Base-by-base conservation (phyloP, 2,329 filamentous ascomycete species). In the Neurospora sp. region DNA sequence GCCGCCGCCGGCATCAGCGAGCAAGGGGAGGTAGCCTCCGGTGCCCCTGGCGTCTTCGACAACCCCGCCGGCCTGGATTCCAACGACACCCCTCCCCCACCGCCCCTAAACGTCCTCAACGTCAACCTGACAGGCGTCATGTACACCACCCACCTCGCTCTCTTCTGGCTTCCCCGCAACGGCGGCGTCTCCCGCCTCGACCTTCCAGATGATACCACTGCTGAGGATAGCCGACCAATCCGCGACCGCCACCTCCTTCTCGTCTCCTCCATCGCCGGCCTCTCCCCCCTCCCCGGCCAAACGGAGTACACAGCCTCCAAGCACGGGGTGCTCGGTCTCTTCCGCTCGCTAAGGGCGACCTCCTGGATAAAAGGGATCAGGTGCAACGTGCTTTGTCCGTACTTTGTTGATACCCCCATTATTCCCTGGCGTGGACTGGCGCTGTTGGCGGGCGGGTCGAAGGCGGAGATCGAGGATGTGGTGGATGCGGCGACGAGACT, bases 361-460 rank as follows among this genome's bases (percentile, higher is more conserved):
- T 80, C 83, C 2, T 82, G 83, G 69, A 73, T 78, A 8, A 78
- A 83, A 57, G 86, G 86, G 33, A 79, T 91, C 57, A 83, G 90
- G 65, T 81, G 90, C 71, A 92, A 91, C 76, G 82, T 91, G 75
- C 77, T 92, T n/a, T 85, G 84, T 70, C 89, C 89, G 0, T 91
- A 91, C 78, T 91, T 90, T 77, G 81, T 84, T 74, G 85, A 88
- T 74, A 89, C 87, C 15, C 86, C 87, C n/a, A 83, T 91, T 65
- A 76, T 89, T 4, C 79, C 82, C 0, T 70, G 78, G 1, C 69
- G 73, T 1, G 87, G 82, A 19, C 81, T 85, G 37, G 71, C 84
- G 2, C 70, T 89, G 17, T 81, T 91, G 2, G 85, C 88, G 0
- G 89, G 89, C 15, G 82, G 80, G 3, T 85, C 81, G 1, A 80